Evolutionary conservation across 202 grass and related monocot genomes (phyloP).

Genomic region (Elaeis oleifera): DNA sequence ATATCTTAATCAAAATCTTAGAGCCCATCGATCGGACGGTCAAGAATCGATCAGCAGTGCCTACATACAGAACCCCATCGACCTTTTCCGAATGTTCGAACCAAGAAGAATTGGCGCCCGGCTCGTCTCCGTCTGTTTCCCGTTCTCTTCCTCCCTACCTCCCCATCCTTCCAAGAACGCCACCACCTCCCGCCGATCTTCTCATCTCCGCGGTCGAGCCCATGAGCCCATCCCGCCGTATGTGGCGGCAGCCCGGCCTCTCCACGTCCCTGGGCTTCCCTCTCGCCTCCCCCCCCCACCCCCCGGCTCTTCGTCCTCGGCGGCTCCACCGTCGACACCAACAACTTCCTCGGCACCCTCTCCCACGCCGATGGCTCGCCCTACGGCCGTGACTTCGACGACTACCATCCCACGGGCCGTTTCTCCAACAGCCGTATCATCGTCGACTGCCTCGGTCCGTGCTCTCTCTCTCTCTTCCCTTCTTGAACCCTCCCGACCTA

Average conservation of each 20-base stretch:
- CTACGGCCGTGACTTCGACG: slow-evolving; percentile 67
- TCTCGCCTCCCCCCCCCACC: slow-evolving; percentile 22
- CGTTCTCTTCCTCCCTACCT: background rate
- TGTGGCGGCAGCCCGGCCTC: background rate
- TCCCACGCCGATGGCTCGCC: slow-evolving; percentile 53
- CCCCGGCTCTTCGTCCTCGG: slow-evolving; percentile 65
- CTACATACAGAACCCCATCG: too few species aligned
- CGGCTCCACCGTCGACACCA: slow-evolving; percentile 77
- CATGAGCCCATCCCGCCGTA: background rate
- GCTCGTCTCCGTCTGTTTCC: background rate
- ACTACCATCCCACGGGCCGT: slow-evolving; percentile 53
- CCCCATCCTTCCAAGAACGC: slow-evolving; percentile 11
- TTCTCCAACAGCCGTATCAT: slow-evolving; percentile 80
- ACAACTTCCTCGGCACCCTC: slow-evolving; percentile 67
- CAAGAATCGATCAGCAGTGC: too few species aligned
- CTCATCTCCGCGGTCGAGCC: background rate
- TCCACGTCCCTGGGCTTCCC: background rate
- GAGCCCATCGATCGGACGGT: too few species aligned
- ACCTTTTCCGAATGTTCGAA: too few species aligned
- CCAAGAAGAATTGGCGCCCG: slow-evolving; percentile 18
- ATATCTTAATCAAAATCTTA: too few species aligned
- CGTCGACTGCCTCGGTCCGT: slow-evolving; percentile 58
- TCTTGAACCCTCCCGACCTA: background rate
- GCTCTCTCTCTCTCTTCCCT: background rate
- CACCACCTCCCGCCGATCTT: background rate